Conservation (phyloP, 2,329 filamentous ascomycete genomes). For the Pseudodiploospora longispora region DNA sequence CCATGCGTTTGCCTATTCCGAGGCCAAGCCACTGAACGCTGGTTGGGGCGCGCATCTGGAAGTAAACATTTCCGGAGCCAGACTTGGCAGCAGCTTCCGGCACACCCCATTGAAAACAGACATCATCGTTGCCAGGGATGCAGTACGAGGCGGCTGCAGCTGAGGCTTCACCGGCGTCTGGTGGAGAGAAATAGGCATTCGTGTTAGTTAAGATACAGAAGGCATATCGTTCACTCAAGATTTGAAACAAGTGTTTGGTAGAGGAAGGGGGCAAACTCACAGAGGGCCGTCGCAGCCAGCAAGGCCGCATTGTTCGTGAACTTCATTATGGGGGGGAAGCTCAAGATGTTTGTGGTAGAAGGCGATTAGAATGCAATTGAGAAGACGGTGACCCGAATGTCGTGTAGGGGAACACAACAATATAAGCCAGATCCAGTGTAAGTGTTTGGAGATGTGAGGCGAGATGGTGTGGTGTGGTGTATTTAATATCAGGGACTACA, state of each 20-base stretch:
- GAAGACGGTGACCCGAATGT: too few species aligned
- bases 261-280: conserved; percentile 7
- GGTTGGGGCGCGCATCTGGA: conserved; percentile 50
- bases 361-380: too few species aligned
- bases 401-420: too few species aligned
- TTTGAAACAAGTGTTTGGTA: neutral
- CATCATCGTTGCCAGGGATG: conserved; percentile 25
- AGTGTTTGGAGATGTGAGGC: too few species aligned
- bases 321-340: conserved; percentile 5
- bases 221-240: too few species aligned
- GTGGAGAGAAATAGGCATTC: too few species aligned
- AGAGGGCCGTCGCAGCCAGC: conserved; percentile 9
- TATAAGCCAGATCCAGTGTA: too few species aligned
- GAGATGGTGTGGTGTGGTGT: too few species aligned
- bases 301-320: conserved; percentile 3
- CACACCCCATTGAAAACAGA: conserved; percentile 50
- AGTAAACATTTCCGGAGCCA: conserved; percentile 48
- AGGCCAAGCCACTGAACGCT: conserved; percentile 49
- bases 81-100: conserved; percentile 40
- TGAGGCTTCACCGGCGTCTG: conserved; percentile 14
- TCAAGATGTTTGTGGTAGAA: too few species aligned
- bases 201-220: neutral
- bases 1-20: conserved; percentile 49
- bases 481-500: too few species aligned
- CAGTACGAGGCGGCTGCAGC: conserved; percentile 30